Evolutionary conservation across 2,329 filamentous ascomycete species (phyloP).

Genomic region (Arthroderma sp.): DNA sequence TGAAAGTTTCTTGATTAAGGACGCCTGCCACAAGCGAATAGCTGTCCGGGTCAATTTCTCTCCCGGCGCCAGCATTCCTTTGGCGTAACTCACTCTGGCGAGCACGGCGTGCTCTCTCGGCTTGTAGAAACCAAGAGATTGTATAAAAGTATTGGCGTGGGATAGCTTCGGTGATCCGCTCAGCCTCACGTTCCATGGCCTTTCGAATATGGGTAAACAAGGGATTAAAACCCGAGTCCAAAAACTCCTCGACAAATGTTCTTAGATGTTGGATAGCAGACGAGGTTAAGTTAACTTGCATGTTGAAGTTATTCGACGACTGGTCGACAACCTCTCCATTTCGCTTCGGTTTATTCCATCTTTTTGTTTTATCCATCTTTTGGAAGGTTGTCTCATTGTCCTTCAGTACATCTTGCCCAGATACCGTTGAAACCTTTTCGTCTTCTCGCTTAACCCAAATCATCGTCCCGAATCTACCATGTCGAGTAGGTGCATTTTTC

Average conservation of each 20-base stretch:
- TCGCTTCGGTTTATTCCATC: constrained; percentile 65
- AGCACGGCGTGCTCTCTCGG: constrained; percentile 60
- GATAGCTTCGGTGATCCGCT: constrained; percentile 66
- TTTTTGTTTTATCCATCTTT: constrained; percentile 85
- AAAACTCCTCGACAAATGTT: constrained; percentile 77
- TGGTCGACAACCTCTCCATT: constrained; percentile 50
- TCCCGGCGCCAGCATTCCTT: constrained; percentile 33
- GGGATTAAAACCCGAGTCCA: constrained; percentile 92
- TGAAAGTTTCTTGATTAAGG: constrained; percentile 88
- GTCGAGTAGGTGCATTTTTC: constrained; percentile 66
- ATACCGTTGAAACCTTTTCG: constrained; percentile 70
- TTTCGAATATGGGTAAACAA: constrained; percentile 74
- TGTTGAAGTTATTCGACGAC: constrained; percentile 58
- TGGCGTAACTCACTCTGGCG: constrained; percentile 42
- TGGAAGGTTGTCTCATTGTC: constrained; percentile 59
- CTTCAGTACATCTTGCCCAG: constrained; percentile 72
- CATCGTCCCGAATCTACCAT: constrained; percentile 94
- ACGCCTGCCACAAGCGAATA: constrained; percentile 83
- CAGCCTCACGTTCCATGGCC: constrained; percentile 77
- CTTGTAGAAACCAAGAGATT: constrained; percentile 82
- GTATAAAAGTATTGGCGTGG: constrained; percentile 82
- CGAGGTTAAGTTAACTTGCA: constrained; percentile 54
- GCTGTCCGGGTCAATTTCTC: constrained; percentile 53
- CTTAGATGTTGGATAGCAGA: constrained; percentile 65
- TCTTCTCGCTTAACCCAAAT: constrained; percentile 86